Conservation (phyloP, 139 green algal genomes). For the Auxenochlorella pyrenoidosa region DNA sequence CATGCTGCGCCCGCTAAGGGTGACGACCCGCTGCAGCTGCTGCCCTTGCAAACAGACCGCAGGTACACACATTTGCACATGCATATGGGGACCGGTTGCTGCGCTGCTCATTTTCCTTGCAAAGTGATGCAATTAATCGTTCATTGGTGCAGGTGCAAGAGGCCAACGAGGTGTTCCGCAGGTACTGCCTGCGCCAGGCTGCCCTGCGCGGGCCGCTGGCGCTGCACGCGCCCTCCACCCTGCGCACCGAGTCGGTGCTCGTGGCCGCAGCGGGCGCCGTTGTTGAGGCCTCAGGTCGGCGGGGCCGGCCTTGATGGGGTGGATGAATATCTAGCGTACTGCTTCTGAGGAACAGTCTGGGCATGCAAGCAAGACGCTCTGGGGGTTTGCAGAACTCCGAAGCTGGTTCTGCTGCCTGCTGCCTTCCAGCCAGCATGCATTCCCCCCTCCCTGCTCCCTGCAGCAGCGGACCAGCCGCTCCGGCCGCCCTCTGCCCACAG, state of each 20-base stretch:
- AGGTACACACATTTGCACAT: too few species aligned
- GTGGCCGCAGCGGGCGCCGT: too few species aligned
- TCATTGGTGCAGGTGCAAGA: slow-evolving; percentile 23
- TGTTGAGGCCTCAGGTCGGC: background rate
- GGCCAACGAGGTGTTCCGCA: slow-evolving; percentile 31
- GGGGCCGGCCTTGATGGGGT: too few species aligned
- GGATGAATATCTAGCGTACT: too few species aligned
- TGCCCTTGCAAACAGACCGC: too few species aligned
- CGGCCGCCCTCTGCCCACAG: slow-evolving; percentile 14
- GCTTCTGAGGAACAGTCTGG: background rate
- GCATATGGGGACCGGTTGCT: too few species aligned
- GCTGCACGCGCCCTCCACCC: background rate
- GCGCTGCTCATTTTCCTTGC: too few species aligned
- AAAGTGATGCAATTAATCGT: too few species aligned
- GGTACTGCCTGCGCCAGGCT: slow-evolving; percentile 20
- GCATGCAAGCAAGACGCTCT: too few species aligned
- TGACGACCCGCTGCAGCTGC: too few species aligned
- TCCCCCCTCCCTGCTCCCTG: background rate
- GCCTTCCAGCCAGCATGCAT: background rate
- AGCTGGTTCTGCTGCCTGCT: background rate
- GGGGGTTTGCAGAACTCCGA: too few species aligned
- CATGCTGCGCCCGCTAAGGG: background rate
- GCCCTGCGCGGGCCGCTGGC: slow-evolving; percentile 45
- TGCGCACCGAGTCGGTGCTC: background rate
- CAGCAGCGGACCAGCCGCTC: background rate